Evolutionary conservation across 495 filamentous ascomycete species (phyloP).

Genomic region (Podospora pseudocomata): DNA sequence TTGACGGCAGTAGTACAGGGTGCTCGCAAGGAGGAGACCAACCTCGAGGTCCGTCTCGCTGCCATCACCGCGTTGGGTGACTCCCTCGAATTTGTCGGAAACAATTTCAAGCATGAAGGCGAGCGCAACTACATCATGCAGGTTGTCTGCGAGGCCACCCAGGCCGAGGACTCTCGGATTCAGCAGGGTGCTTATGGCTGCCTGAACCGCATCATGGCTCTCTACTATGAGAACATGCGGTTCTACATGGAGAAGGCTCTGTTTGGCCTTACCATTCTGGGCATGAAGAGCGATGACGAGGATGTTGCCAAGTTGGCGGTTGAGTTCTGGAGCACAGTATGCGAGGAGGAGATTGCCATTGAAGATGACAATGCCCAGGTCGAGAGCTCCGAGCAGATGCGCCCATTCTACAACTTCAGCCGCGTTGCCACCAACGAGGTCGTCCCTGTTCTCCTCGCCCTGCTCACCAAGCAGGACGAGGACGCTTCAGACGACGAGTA

Average conservation of each 20-base stretch:
- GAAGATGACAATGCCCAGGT: slow-evolving; percentile 91
- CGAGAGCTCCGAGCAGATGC: slow-evolving; percentile 71
- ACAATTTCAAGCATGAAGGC: slow-evolving; percentile 98
- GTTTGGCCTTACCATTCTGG: slow-evolving; percentile 96
- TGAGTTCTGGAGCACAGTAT: slow-evolving; percentile 99
- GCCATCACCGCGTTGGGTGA: slow-evolving; percentile 93
- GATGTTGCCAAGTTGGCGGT: slow-evolving; percentile 97
- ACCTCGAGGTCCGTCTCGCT: slow-evolving; percentile 81
- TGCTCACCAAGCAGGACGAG: slow-evolving; percentile 95
- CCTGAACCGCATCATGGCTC: slow-evolving; percentile 93
- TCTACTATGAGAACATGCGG: slow-evolving; percentile 99
- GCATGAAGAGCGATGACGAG: slow-evolving; percentile 97
- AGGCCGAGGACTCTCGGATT: slow-evolving; percentile 81
- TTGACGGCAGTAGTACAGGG: slow-evolving; percentile 96
- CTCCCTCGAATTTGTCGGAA: slow-evolving; percentile 94
- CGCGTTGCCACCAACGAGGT: slow-evolving; percentile 87
- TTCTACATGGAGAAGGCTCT: slow-evolving; percentile 99
- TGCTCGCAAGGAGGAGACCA: slow-evolving; percentile 90
- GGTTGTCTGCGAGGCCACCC: slow-evolving; percentile 97
- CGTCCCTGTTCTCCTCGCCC: slow-evolving; percentile 79
- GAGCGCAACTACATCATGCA: slow-evolving; percentile 99
- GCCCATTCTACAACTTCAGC: slow-evolving; percentile 88
- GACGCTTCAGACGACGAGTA: slow-evolving; percentile 96
- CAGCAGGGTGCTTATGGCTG: slow-evolving; percentile 95
- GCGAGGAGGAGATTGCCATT: slow-evolving; percentile 95